Conservation (phyloP, 352 stramenopile genomes). For the Globisporangium okanoganense region DNA sequence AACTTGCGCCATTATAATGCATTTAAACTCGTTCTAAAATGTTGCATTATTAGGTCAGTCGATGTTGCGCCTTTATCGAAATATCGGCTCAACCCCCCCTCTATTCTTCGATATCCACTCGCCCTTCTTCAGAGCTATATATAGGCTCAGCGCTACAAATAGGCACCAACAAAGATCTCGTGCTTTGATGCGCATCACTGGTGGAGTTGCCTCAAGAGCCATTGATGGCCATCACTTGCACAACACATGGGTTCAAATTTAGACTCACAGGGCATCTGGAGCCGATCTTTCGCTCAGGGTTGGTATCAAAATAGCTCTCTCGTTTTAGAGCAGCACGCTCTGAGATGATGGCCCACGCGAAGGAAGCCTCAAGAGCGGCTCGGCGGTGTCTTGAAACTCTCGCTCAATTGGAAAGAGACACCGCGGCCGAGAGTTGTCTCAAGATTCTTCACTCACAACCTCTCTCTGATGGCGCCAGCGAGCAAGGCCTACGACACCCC, state of each 20-base stretch:
- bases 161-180: too few relatives aligned
- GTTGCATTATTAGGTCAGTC: too few relatives aligned
- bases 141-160: too few relatives aligned
- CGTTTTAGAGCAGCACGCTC: too few relatives aligned
- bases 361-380: neutral
- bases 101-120: too few relatives aligned
- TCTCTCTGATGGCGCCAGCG: neutral
- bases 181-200: neutral
- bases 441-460: neutral
- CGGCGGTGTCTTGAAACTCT: neutral
- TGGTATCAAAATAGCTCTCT: neutral
- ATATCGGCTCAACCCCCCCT: too few relatives aligned
- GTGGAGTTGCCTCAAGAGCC: neutral
- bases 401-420: slow-evolving; percentile 7
- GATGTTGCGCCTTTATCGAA: too few relatives aligned
- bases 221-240: neutral
- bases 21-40: too few relatives aligned
- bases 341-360: neutral
- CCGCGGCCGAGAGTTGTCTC: neutral
- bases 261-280: neutral
- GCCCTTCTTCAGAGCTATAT: too few relatives aligned
- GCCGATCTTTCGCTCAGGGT: neutral
- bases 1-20: too few relatives aligned
- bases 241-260: neutral
- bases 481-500: slow-evolving; percentile 20